Percentiles rank a stretch among this genome's conserved stretches.
Evolutionary conservation across 2,329 filamentous ascomycete species (phyloP).

Genomic region (Leptographium radiaticola): DNA sequence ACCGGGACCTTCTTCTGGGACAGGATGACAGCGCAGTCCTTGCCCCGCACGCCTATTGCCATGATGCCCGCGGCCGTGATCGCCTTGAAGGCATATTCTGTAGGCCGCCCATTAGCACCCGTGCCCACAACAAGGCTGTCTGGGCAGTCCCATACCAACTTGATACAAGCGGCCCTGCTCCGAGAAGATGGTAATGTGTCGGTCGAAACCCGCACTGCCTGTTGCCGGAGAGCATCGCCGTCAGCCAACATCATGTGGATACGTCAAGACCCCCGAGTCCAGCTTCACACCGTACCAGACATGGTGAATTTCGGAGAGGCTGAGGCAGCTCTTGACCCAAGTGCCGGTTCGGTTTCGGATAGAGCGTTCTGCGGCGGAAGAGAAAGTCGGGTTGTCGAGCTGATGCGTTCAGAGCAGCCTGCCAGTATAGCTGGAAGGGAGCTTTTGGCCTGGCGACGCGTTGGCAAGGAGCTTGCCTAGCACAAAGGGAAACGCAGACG

Average conservation of each 20-base stretch:
- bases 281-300: slow-evolving; percentile 31
- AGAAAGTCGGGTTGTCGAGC: neutral
- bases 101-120: neutral
- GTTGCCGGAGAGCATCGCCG: slow-evolving; percentile 4
- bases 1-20: slow-evolving; percentile 99
- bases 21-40: slow-evolving; percentile 91
- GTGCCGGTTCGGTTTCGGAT: neutral
- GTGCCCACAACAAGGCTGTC: neutral
- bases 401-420: neutral
- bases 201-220: slow-evolving; percentile 86
- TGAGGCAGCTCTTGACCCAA: neutral
- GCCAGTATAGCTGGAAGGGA: slow-evolving; percentile 10
- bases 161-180: slow-evolving; percentile 97
- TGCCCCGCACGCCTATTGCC: slow-evolving; percentile 88
- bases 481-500: slow-evolving; percentile 1
- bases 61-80: slow-evolving; percentile 99
- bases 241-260: neutral
- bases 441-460: slow-evolving; percentile 20
- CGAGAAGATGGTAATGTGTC: slow-evolving; percentile 99
- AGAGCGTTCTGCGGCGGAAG: neutral
- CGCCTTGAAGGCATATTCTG: slow-evolving; percentile 99
- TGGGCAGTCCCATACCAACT: slow-evolving; percentile 63
- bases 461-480: slow-evolving; percentile 22
- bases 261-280: neutral
- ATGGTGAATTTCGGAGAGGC: neutral